Conservation (phyloP, 2,329 filamentous ascomycete genomes). For the Cercospora sp. region DNA sequence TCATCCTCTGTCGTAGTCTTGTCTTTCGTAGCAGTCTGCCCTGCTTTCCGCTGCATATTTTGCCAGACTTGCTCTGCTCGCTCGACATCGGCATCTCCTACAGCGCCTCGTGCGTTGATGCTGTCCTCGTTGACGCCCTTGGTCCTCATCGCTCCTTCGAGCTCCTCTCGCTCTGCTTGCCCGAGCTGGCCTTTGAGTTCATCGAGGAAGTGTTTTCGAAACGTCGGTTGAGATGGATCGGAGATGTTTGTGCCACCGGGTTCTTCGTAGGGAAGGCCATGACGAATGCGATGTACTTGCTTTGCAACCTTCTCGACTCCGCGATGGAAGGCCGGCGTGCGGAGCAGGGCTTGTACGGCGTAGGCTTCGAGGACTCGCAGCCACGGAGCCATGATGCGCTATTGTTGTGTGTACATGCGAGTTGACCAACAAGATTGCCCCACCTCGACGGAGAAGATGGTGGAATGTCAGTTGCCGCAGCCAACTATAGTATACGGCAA, state of each 20-base stretch:
- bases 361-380: constrained; percentile 44
- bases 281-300: constrained; percentile 46
- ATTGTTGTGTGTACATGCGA: neutral
- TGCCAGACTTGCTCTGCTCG: constrained; percentile 18
- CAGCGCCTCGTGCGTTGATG: constrained; percentile 22
- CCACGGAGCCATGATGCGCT: constrained; percentile 37
- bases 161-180: constrained; percentile 29
- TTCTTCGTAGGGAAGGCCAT: constrained; percentile 52
- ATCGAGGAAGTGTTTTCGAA: constrained; percentile 54
- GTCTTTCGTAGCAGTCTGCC: constrained; percentile 10
- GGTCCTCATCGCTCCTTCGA: constrained; percentile 18
- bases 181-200: constrained; percentile 47
- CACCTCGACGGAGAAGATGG: neutral
- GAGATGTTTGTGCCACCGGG: constrained; percentile 53
- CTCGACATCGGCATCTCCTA: constrained; percentile 5
- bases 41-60: constrained; percentile 17
- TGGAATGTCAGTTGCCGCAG: neutral
- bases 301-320: constrained; percentile 53
- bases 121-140: constrained; percentile 27
- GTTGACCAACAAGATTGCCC: neutral
- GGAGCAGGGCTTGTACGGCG: constrained; percentile 49
- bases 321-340: constrained; percentile 57
- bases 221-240: constrained; percentile 37
- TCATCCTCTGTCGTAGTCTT: constrained; percentile 6
- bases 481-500: constrained; percentile 2